Percentiles rank a stretch among this genome's conserved stretches.
phyloP scores from a whole-genome alignment of 257 asterid genomes.

The Oldenlandia corymbosa region DNA sequence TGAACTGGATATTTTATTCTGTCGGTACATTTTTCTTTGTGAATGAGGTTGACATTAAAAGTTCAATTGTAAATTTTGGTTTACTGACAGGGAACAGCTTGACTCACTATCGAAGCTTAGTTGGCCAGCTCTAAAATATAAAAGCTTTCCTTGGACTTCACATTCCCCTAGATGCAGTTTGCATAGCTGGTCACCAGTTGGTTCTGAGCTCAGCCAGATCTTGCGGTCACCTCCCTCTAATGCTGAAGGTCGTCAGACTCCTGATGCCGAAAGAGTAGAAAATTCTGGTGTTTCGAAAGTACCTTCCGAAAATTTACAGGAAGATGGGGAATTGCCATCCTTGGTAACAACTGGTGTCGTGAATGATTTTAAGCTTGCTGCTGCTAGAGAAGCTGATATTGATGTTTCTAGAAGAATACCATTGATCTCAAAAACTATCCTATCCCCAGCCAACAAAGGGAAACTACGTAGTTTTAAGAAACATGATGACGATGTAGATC shows the following conservation, averaged over 20 bases:
- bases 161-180: conserved; percentile 73
- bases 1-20: conserved; percentile 9
- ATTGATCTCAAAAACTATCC: conserved; percentile 59
- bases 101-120: conserved; percentile 64
- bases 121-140: conserved; percentile 68
- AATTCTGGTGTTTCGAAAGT: conserved; percentile 41
- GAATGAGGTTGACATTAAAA: conserved; percentile 20
- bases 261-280: conserved; percentile 32
- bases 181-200: conserved; percentile 51
- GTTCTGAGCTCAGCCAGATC: conserved; percentile 30
- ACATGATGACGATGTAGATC: conserved; percentile 65
- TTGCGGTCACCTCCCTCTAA: conserved; percentile 31
- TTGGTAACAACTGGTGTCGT: conserved; percentile 35
- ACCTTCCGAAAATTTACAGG: conserved; percentile 57
- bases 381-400: conserved; percentile 39
- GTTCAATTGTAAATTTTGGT: conserved; percentile 35
- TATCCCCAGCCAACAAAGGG: conserved; percentile 55
- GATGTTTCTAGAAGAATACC: conserved; percentile 52
- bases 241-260: conserved; percentile 43
- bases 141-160: conserved; percentile 87
- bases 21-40: not conserved
- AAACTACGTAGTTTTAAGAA: conserved; percentile 67
- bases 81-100: conserved; percentile 78
- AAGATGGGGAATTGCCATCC: conserved; percentile 95
- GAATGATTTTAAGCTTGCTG: conserved; percentile 33